Evolutionary conservation across 139 green algal species (phyloP), one percentile per base, ranked within the genome.

Genomic region (Volvox reticuliferus): DNA sequence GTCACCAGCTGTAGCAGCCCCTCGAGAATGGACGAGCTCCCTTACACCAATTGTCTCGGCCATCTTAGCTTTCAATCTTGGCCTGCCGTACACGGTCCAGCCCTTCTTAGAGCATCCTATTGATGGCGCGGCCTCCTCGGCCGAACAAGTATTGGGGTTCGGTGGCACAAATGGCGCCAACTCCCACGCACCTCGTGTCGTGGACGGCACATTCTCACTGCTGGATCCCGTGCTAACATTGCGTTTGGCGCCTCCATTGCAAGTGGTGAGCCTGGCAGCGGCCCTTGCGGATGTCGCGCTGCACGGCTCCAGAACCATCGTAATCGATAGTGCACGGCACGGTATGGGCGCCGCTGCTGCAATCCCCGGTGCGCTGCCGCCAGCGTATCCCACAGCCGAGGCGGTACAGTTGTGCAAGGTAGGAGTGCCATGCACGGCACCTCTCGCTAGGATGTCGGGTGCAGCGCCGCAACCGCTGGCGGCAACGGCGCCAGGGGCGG

Each of bases 361-460:
- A 0, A n/a, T 62, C 24, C 61, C 61, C 9, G 81, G 36, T 21
- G 81, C 81, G 2, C 50, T 88, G 55, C 24, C 55, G 80, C 9
- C 55, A 19, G 33, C 18, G 6, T 37, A 36, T 28, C 33, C 76
- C 33, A 61, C 67, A 12, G 87, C 87, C 12, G 76, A 79, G 17
- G 62, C 75, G 16, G 87, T 91, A 28, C 76, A 86, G 87, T 63
- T 91, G 76, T 79, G 61, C 33, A 91, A 86, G 87, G 76, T 91
- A 18, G 76, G 71, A 17, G 33, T 86, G 1, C 76, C 87, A 14
- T 6, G 35, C 33, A 24, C 26, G 3, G 33, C 76, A 9, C 61
- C 76, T 0, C 26, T 91, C 6, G 85, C 69, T 16, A 17, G 2
- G 78, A 35, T 36, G 2, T n/a, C 18, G 36, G 35, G 33, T 14